A percentile compares a stretch with the other conserved stretches of the same genome.
phyloP scores from a whole-genome alignment of 371 early-diverging fungal species.

The Mucor saturninus region DNA sequence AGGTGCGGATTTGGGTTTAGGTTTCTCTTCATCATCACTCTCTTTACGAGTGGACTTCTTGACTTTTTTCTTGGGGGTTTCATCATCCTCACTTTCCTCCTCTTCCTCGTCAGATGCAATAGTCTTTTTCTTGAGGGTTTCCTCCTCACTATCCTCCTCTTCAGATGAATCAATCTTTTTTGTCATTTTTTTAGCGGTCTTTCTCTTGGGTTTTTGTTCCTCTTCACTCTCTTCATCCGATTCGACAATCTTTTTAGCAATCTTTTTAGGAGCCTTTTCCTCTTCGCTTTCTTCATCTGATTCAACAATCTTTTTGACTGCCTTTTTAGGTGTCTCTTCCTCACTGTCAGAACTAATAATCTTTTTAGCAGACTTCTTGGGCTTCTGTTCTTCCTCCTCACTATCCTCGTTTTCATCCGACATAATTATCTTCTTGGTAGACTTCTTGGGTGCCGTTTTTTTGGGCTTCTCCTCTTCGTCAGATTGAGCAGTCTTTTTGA shows the following conservation, averaged over 20 bases:
- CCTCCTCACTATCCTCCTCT: conserved; percentile 1
- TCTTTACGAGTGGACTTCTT: conserved; percentile 1
- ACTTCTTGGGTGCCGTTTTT: neutral
- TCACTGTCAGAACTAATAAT: no score
- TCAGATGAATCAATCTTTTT: neutral
- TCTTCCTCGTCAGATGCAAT: neutral
- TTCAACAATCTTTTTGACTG: neutral
- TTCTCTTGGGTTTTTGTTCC: conserved; percentile 3
- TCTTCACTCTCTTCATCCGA: conserved; percentile 1
- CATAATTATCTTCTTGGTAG: neutral
- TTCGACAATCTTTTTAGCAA: conserved; percentile 7
- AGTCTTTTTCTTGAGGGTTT: neutral
- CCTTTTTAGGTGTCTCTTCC: neutral
- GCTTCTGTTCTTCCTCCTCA: neutral
- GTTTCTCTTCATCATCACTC: conserved; percentile 1
- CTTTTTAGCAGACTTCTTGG: neutral
- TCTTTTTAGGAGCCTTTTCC: neutral
- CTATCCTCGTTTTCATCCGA: conserved; percentile 1
- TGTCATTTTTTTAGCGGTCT: neutral
- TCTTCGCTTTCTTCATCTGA: neutral
- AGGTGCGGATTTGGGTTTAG: neutral
- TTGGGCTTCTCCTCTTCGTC: neutral
- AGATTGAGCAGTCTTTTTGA: neutral
- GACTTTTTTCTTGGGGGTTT: neutral
- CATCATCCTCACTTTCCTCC: no score